Evolutionary conservation across 352 stramenopile genomes (phyloP).

Genomic region (Aphanomyces euteiches): DNA sequence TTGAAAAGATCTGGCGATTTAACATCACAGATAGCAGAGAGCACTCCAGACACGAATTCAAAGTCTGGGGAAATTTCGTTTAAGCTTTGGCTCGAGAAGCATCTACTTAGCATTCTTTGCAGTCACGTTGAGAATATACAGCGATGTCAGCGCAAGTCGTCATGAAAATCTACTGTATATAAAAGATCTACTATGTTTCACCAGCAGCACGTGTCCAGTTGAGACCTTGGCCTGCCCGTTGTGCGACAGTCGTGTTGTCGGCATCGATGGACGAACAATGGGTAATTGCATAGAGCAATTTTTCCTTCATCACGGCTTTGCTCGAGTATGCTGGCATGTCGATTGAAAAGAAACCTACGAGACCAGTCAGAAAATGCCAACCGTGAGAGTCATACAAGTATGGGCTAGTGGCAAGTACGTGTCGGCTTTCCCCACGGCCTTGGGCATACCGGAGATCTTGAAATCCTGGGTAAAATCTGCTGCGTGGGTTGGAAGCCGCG

Average conservation of each 20-base stretch:
- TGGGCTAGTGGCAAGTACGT: conserved; percentile 83
- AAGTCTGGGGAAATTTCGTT: no score
- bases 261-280: conserved; percentile 85
- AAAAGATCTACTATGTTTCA: conserved; percentile 16
- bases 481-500: conserved; percentile 84
- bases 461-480: conserved; percentile 88
- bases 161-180: neutral
- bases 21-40: no score
- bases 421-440: conserved; percentile 64
- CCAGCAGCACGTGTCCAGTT: conserved; percentile 59
- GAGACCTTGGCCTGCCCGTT: conserved; percentile 77
- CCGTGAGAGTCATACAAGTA: conserved; percentile 52
- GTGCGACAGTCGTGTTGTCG: conserved; percentile 85
- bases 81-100: no score
- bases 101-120: no score
- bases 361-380: conserved; percentile 18
- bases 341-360: conserved; percentile 82
- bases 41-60: no score
- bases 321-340: conserved; percentile 74
- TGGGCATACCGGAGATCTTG: conserved; percentile 83
- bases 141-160: no score
- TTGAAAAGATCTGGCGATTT: no score
- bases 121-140: no score
- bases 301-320: conserved; percentile 73
- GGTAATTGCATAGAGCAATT: conserved; percentile 85